Conservation (phyloP, 441 rosid species). For the Eutrema salsugineum region DNA sequence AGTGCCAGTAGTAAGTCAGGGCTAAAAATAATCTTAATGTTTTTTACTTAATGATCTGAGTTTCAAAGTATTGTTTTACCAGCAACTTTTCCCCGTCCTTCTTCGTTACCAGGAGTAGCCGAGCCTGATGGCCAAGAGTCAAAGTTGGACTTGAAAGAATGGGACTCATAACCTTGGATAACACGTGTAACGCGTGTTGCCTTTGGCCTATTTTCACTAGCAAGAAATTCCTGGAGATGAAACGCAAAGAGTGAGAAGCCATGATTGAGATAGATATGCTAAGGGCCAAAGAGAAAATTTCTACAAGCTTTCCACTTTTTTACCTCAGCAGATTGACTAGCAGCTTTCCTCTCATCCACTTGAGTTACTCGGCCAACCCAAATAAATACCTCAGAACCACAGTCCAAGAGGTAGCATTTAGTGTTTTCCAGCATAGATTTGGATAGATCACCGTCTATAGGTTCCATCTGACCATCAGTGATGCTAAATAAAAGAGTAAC, state of each 20-base stretch:
- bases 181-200: slow-evolving; percentile 77
- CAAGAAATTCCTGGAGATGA: slow-evolving; percentile 69
- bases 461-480: slow-evolving; percentile 58
- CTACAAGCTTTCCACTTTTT: slow-evolving; percentile 19
- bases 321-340: slow-evolving; percentile 88
- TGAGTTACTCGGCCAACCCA: slow-evolving; percentile 99
- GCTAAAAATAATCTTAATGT: slow-evolving; percentile 5
- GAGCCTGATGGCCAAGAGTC: slow-evolving; percentile 97
- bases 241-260: slow-evolving; percentile 30
- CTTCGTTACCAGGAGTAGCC: slow-evolving; percentile 74
- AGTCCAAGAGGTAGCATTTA: slow-evolving; percentile 83
- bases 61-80: slow-evolving; percentile 43
- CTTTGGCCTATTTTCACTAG: slow-evolving; percentile 82
- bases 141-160: slow-evolving; percentile 89
- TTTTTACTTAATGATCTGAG: not conserved
- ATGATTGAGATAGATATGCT: slow-evolving; percentile 5
- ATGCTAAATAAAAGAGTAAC: slow-evolving; percentile 41
- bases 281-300: too few species aligned
- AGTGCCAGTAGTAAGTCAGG: slow-evolving; percentile 29
- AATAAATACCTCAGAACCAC: slow-evolving; percentile 86
- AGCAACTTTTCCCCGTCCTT: slow-evolving; percentile 99
- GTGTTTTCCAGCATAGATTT: slow-evolving; percentile 86
- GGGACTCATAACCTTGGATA: slow-evolving; percentile 95
- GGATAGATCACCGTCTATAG: slow-evolving; percentile 80
- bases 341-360: slow-evolving; percentile 95